Evolutionary conservation across 176 grass and related monocot species (phyloP), one percentile per base, ranked within the genome.

Genomic region (Phyllostachys edulis): DNA sequence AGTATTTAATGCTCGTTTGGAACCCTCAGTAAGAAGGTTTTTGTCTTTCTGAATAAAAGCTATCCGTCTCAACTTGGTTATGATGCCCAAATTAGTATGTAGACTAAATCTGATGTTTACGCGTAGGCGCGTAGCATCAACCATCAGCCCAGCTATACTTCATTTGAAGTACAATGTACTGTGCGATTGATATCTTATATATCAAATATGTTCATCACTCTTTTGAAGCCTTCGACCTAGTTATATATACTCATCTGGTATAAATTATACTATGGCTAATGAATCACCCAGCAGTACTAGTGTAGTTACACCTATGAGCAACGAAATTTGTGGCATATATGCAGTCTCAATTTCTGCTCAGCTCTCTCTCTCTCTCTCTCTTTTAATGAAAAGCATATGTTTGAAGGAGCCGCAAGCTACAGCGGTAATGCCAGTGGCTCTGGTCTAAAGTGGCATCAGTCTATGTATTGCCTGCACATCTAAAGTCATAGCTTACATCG

Each of bases 401-500:
- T 24, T n/a, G 20, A 73, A 16, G 38, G 21, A 73, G 27, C 69
- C 41, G 18, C 50, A 20, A 73, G 2, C 3, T 14, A 74, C 65
- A 52, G 42, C 5, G 15, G 63, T 38, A 32, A 21, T 63, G 63
- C 7, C 55, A 77, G 45, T 70, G 55, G 47, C 17, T 81, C 40
- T 67, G 29, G 23, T 76, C 34, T 47, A 85, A 85, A 76, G 63
- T 38, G 4, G 56, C 32, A 71, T 65, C 52, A 57, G 45, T 34
- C 54, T 47, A 76, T n/a, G 73, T 82, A 76, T 34, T 77, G 17
- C 77, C 61, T 81, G 71, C 62, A 21, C 71, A 23, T 63, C 42
- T 54, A 84, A 75, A 81, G 82, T 62, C 17, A 36, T 80, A 56
- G 71, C 71, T 82, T 69, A 40, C 73, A 63, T 64, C n/a, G 32